Conservation (phyloP, 495 filamentous ascomycete species). For the Pyrenula aspistea region DNA sequence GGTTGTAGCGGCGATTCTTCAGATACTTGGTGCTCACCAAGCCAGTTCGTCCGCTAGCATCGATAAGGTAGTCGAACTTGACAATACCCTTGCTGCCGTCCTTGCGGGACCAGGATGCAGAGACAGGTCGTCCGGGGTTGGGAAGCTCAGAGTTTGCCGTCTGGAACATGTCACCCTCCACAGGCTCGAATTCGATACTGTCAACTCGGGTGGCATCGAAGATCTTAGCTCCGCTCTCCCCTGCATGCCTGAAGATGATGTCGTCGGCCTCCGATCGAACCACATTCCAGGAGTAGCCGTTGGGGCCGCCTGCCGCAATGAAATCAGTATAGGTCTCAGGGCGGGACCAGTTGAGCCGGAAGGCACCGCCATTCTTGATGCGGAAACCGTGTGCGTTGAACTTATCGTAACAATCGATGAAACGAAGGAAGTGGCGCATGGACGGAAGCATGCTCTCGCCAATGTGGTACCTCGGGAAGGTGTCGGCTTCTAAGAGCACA, state of each 20-base stretch:
- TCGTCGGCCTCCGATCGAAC: constrained; percentile 40
- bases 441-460: constrained; percentile 40
- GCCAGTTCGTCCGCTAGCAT: constrained; percentile 25
- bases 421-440: constrained; percentile 30
- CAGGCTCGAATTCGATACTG: constrained; percentile 17
- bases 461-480: constrained; percentile 28
- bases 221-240: constrained; percentile 25
- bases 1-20: constrained; percentile 23
- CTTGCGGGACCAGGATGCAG: constrained; percentile 29
- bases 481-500: constrained; percentile 28
- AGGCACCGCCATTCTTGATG: constrained; percentile 32
- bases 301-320: constrained; percentile 25
- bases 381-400: constrained; percentile 32
- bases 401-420: constrained; percentile 32
- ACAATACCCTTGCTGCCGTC: constrained; percentile 25
- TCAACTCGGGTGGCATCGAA: constrained; percentile 34
- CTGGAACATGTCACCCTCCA: neutral
- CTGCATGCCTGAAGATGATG: constrained; percentile 37
- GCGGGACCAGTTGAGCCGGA: constrained; percentile 28
- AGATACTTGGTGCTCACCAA: constrained; percentile 24
- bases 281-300: constrained; percentile 37
- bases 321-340: constrained; percentile 34
- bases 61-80: constrained; percentile 23
- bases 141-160: constrained; percentile 2
- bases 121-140: constrained; percentile 28